A percentile compares a stretch with the other conserved stretches of the same genome.
phyloP scores from a whole-genome alignment of 768 basidiomycete species.

The Lentinus tigrinus region DNA sequence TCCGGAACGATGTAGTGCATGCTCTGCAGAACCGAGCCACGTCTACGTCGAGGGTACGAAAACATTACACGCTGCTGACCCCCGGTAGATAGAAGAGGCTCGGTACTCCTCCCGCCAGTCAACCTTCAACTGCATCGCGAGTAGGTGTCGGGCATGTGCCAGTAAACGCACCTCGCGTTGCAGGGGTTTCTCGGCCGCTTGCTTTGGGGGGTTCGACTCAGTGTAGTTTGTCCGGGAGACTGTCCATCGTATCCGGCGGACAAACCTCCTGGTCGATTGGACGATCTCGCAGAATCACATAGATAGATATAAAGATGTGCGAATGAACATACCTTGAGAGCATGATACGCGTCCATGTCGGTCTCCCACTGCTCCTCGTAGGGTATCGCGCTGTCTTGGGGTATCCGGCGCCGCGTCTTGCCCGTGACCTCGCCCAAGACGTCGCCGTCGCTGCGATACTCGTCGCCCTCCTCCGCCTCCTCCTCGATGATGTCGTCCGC shows the following conservation, averaged over 20 bases:
- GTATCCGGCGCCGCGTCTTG: slow-evolving; percentile 30
- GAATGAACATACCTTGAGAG: slow-evolving; percentile 51
- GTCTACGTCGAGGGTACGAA: too few species aligned
- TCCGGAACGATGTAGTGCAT: too few species aligned
- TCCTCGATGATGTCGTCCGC: slow-evolving; percentile 67
- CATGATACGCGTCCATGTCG: slow-evolving; percentile 52
- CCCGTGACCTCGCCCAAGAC: slow-evolving; percentile 69
- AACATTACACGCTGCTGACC: too few species aligned
- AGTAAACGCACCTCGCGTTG: not conserved
- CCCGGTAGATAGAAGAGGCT: not conserved
- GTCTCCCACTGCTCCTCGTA: slow-evolving; percentile 81
- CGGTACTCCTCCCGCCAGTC: not conserved
- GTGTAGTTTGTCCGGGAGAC: too few species aligned
- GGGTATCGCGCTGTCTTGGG: slow-evolving; percentile 38
- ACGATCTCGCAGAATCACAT: not conserved
- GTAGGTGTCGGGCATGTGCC: not conserved
- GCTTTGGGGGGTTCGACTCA: too few species aligned
- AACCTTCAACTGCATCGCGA: not conserved
- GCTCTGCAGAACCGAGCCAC: too few species aligned
- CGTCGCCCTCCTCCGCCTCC: slow-evolving; percentile 62
- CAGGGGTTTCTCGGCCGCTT: not conserved
- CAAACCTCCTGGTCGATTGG: too few species aligned
- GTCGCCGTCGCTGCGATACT: slow-evolving; percentile 68
- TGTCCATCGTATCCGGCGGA: too few species aligned
- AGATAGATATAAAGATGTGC: not conserved